Evolutionary conservation across 306 rosid genomes (phyloP), one percentile per base, ranked within the genome.

Genomic region (Trifolium dubium): DNA sequence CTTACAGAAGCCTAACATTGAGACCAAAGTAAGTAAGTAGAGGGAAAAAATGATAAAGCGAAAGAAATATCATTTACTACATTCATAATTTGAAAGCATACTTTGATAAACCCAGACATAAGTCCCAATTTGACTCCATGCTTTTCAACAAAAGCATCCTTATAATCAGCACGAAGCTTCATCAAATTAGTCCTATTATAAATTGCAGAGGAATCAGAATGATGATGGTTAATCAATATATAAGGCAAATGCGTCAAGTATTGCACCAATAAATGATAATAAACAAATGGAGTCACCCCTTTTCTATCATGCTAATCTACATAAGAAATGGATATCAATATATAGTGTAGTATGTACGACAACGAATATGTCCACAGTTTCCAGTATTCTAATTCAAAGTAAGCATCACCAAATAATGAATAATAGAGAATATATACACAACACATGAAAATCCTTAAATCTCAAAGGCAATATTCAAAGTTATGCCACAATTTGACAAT

Each of bases 111-210:
- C 74, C 97, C 97, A 0, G 97, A 91, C 94, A 91, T 91, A 54
- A 91, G 88, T 56, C 97, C 97, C 82, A 89, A 79, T 79, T 91
- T 89, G 84, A 91, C 94, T 73, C 94, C 92, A 41, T 89, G 95
- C 81, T 89, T 91, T 69, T 91, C 94, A 68, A 83, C 94, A 84
- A 91, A 91, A 67, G 90, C 89, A 83, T 91, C 97, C 82, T 91
- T 91, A 79, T 84, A 89, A 77, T 91, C 97, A 81, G 97, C 82
- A 79, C 94, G 91, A 49, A 91, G 97, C 83, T 87, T 91, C 97
- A 91, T 91, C 88, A 91, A 83, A 78, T 89, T 91, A 68, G 94
- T 87, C 97, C 97, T 91, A 39, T 65, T 53, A 81, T 55, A 67
- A 82, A 60, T 70, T 74, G 74, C 75, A 85, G 74, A 83, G 37